Evolutionary conservation across 2,329 filamentous ascomycete species (phyloP).

Genomic region (Xylariaceae sp.): DNA sequence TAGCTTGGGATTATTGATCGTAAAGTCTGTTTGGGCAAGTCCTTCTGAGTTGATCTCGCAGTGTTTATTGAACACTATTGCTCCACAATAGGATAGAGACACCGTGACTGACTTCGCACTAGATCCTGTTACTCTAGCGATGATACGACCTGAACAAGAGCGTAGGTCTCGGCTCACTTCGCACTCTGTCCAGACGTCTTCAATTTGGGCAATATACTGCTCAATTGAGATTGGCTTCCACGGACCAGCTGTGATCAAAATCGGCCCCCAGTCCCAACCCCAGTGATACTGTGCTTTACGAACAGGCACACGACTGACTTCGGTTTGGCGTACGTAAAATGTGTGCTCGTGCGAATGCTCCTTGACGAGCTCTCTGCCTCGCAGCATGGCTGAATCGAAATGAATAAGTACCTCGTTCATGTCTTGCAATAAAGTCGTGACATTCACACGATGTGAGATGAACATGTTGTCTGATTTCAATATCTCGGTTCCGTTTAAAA

Average conservation of each 20-base stretch:
- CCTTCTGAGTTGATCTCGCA: constrained; percentile 18
- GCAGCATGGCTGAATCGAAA: constrained; percentile 55
- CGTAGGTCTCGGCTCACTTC: constrained; percentile 37
- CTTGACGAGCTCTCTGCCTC: constrained; percentile 51
- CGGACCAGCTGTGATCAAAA: constrained; percentile 59
- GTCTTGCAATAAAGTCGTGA: constrained; percentile 41
- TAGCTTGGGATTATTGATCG: constrained; percentile 44
- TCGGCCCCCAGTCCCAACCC: constrained; percentile 71
- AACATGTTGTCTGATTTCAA: constrained; percentile 64
- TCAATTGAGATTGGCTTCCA: constrained; percentile 69
- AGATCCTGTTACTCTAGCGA: constrained; percentile 37
- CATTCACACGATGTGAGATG: constrained; percentile 52
- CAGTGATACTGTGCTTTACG: constrained; percentile 64
- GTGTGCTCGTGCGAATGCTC: constrained; percentile 52
- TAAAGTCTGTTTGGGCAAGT: constrained; percentile 28
- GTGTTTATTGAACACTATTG: constrained; percentile 20
- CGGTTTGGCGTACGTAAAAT: constrained; percentile 52
- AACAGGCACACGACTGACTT: constrained; percentile 43
- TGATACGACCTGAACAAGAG: constrained; percentile 36
- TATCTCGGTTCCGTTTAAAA: constrained; percentile 52
- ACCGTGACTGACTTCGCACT: constrained; percentile 28
- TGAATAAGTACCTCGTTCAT: constrained; percentile 52
- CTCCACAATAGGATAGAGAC: constrained; percentile 23
- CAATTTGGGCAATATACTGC: constrained; percentile 56
- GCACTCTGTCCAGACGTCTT: constrained; percentile 52